Evolutionary conservation across 306 rosid genomes (phyloP), one percentile per base, ranked within the genome.

Genomic region (Arachis stenosperma): DNA sequence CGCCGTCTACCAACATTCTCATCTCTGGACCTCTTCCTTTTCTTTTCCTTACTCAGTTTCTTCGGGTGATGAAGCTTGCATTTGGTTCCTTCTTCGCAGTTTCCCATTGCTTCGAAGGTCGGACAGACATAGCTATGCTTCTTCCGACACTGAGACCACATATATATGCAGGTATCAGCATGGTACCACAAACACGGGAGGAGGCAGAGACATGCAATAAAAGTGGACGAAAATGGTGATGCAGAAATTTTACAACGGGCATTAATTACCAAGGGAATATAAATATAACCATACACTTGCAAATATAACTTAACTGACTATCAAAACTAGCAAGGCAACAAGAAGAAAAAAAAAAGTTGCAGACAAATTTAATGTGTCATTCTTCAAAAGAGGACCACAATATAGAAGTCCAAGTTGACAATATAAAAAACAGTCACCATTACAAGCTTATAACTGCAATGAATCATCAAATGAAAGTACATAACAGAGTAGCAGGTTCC

Each of bases 61-160:
- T 79, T 87, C 3, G 99, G 99, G 76, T 94, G 96, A 71, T 89
- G 96, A 78, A 94, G 96, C 84, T 88, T 94, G 93, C 97, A 94
- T 65, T 84, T 87, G 67, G 81, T 56, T 61, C 88, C 90, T 73
- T 83, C 80, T 17, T 85, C 56, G 65, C 99, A 91, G 62, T 78
- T 81, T 73, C 97, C 97, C 1, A 91, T 89, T 52, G 91, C 93
- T 88, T 91, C 91, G 79, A 94, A 94, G 75, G 78, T 37, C 30
- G 87, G 91, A 81, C 96, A 91, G 63, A 87, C 85, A 74, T 89
- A 89, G 89, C 97, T 88, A 83, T 94, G 99, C 86, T 89, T 94
- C 93, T 85, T 91, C 88, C 88, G 96, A 77, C 99, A 94, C 96
- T 91, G 87, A 84, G 86, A 52, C 27, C 57, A 52, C 55, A 78